A percentile compares a stretch with the other conserved stretches of the same genome.
Conservation (phyloP, 192 early-diverging fungal species). For the Geranomyces variabilis region DNA sequence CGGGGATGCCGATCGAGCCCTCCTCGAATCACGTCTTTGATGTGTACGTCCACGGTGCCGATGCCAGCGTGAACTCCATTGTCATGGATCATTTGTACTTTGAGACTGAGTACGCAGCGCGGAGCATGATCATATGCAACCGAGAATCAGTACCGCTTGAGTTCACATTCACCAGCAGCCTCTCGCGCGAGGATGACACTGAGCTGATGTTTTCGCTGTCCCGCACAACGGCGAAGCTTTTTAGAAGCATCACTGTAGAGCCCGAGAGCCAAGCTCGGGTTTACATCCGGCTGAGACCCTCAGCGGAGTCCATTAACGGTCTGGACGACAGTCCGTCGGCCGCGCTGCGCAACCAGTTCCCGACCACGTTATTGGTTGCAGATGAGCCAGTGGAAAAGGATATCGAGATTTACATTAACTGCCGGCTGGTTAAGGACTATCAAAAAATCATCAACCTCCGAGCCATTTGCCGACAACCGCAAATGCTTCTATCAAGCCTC, state of each 20-base stretch:
- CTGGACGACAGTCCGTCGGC: slow-evolving; percentile 8
- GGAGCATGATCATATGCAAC: slow-evolving; percentile 76
- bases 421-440: slow-evolving; percentile 79
- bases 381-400: slow-evolving; percentile 66
- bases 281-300: slow-evolving; percentile 68
- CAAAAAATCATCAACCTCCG: slow-evolving; percentile 69
- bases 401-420: slow-evolving; percentile 77
- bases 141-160: slow-evolving; percentile 74
- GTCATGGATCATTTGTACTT: slow-evolving; percentile 74
- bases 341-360: slow-evolving; percentile 3
- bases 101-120: slow-evolving; percentile 70
- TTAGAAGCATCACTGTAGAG: slow-evolving; percentile 69
- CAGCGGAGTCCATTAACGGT: slow-evolving; percentile 1
- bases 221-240: slow-evolving; percentile 70
- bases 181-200: slow-evolving; percentile 61
- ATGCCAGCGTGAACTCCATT: slow-evolving; percentile 51
- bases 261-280: slow-evolving; percentile 67
- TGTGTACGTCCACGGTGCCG: slow-evolving; percentile 65
- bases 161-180: slow-evolving; percentile 72
- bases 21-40: slow-evolving; percentile 68
- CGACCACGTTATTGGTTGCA: slow-evolving; percentile 46
- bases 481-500: slow-evolving; percentile 43
- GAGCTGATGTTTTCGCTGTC: slow-evolving; percentile 81
- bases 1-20: slow-evolving; percentile 24
- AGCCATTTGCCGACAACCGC: slow-evolving; percentile 65